A percentile compares a stretch with the other conserved stretches of the same genome.
These are phyloP conservation scores for Kwoniella bestiolae DNA, from an alignment of 768 basidiomycete genomes.

Conservation along the genomic window DNA sequence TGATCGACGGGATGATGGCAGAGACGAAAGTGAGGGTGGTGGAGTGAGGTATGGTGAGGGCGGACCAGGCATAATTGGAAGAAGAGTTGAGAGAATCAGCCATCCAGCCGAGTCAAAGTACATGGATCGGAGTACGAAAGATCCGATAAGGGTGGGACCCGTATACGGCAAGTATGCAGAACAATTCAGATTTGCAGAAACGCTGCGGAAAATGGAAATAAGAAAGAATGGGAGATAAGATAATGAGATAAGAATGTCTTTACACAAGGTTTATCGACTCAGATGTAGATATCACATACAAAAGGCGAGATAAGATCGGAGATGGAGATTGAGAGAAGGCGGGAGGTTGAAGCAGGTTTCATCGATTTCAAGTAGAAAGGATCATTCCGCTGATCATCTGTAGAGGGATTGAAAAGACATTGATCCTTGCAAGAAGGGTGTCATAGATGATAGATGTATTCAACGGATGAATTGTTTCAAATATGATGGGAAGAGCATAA, in stretches of 20 bases:
- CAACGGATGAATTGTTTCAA: background rate
- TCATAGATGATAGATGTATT: background rate
- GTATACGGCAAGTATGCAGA: too few species aligned
- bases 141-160: too few species aligned
- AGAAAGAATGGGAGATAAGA: too few species aligned
- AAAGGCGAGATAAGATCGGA: background rate
- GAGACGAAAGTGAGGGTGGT: conserved; percentile 34
- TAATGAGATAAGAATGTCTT: too few species aligned
- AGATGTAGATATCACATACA: too few species aligned
- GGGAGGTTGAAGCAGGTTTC: conserved; percentile 6
- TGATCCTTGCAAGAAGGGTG: background rate
- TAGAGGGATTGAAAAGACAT: too few species aligned
- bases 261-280: too few species aligned
- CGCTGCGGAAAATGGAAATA: too few species aligned
- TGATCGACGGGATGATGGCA: background rate
- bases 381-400: background rate
- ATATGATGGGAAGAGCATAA: too few species aligned
- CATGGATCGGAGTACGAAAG: background rate
- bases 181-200: too few species aligned
- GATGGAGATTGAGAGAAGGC: background rate
- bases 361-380: conserved; percentile 1
- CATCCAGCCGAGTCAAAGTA: too few species aligned
- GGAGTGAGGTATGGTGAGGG: conserved; percentile 39
- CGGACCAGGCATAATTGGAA: conserved; percentile 5
- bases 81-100: conserved; percentile 2